phyloP scores from a whole-genome alignment of 345 rosid species.

The Eucalyptus sp. region DNA sequence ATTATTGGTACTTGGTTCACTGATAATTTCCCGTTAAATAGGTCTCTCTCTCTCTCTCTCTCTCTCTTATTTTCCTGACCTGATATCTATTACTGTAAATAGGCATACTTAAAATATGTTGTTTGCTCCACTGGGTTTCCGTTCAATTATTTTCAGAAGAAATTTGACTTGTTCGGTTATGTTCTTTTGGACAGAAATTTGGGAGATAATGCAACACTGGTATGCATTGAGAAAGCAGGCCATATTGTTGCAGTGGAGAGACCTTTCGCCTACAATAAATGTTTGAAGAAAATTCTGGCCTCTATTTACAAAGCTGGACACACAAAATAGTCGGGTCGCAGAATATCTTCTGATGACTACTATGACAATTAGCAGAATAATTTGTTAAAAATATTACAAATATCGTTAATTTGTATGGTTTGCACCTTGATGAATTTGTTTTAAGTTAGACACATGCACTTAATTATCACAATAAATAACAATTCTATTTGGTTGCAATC shows the following conservation, averaged over 20 bases:
- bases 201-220: conserved; percentile 1
- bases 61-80: not conserved
- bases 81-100: not conserved
- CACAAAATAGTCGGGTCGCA: not conserved
- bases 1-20: not conserved
- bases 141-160: not conserved
- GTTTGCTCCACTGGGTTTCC: not conserved
- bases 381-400: not conserved
- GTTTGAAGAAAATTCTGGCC: conserved; percentile 6
- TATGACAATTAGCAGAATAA: not conserved
- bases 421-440: not conserved
- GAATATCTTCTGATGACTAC: not conserved
- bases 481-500: not conserved
- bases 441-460: not conserved
- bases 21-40: not conserved
- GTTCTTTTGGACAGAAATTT: not conserved
- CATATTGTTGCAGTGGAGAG: conserved; percentile 5
- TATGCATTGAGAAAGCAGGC: conserved; percentile 10
- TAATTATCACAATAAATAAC: not conserved
- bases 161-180: not conserved
- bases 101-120: not conserved
- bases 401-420: not conserved
- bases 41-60: not conserved
- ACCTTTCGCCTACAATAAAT: conserved; percentile 1
- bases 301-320: not conserved